A percentile compares a stretch with the other conserved stretches of the same genome.
Evolutionary conservation across 495 filamentous ascomycete genomes (phyloP).

Genomic region (Talaromyces wortmannii): DNA sequence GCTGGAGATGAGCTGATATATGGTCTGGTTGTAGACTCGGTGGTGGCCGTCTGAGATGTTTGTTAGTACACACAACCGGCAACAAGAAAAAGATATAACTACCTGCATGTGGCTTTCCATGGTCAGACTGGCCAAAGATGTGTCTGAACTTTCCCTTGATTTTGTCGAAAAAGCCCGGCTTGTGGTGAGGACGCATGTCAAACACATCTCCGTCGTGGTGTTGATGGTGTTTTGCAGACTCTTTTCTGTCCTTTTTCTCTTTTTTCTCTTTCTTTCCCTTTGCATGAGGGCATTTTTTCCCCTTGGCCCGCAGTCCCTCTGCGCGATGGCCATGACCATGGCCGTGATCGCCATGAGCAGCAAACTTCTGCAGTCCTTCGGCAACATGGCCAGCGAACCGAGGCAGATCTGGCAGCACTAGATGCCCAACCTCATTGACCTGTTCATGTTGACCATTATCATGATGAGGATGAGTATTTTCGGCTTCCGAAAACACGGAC

Average conservation of each 20-base stretch:
- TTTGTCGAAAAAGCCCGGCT: not conserved
- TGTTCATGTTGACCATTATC: not conserved
- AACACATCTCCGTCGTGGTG: not conserved
- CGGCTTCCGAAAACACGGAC: not conserved
- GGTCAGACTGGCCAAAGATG: not conserved
- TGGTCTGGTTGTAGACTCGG: conserved; percentile 51
- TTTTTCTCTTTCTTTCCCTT: not conserved
- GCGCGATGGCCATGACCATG: not conserved
- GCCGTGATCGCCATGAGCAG: not conserved
- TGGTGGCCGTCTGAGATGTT: not conserved
- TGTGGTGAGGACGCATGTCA: not conserved
- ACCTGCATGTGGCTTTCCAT: not conserved
- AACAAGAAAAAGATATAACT: not conserved
- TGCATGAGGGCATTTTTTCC: not conserved
- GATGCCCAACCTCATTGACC: no score
- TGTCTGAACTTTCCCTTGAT: not conserved
- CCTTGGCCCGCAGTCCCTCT: not conserved
- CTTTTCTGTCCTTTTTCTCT: not conserved
- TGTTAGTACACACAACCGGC: no score
- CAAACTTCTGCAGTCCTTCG: not conserved
- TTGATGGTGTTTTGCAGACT: not conserved
- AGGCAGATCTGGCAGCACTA: no score
- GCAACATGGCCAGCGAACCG: not conserved
- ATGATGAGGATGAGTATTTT: not conserved
- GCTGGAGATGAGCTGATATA: conserved; percentile 68